A percentile compares a stretch with the other conserved stretches of the same genome.
Evolutionary conservation across 2,329 filamentous ascomycete species (phyloP).

Genomic region (Talaromyces sp.): DNA sequence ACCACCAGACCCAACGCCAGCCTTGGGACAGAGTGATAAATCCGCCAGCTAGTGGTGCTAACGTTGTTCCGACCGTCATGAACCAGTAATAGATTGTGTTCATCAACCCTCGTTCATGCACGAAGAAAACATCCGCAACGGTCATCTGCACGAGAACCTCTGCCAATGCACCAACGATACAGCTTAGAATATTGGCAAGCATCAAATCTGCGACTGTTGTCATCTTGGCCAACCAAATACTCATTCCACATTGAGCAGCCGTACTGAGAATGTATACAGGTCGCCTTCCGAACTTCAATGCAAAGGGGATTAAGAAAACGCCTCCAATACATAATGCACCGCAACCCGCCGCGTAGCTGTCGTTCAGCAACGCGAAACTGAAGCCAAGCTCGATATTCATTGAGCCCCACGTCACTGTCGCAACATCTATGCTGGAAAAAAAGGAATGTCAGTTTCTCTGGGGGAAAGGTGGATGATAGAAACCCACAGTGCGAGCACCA

Average conservation of each 20-base stretch:
- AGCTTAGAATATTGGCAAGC: conserved; percentile 47
- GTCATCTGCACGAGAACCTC: conserved; percentile 54
- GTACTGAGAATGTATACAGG: conserved; percentile 51
- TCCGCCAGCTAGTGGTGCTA: conserved; percentile 40
- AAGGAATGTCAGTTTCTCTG: background rate
- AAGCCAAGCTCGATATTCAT: conserved; percentile 49
- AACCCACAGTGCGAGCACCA: conserved; percentile 31
- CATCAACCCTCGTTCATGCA: conserved; percentile 52
- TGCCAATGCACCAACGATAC: conserved; percentile 48
- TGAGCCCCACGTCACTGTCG: conserved; percentile 47
- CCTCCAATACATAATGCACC: conserved; percentile 47
- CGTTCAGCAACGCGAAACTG: conserved; percentile 46
- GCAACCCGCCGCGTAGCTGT: conserved; percentile 49
- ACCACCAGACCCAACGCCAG: conserved; percentile 58
- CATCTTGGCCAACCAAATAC: conserved; percentile 51
- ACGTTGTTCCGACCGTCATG: conserved; percentile 32
- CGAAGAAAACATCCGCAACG: conserved; percentile 53
- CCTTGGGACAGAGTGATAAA: conserved; percentile 44
- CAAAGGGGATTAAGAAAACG: conserved; percentile 50
- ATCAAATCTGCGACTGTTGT: conserved; percentile 48
- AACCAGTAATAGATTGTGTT: conserved; percentile 51
- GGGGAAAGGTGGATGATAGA: no score
- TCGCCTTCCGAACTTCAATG: conserved; percentile 51
- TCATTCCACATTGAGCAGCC: conserved; percentile 38
- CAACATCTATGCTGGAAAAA: conserved; percentile 36